Evolutionary conservation across 2,329 filamentous ascomycete genomes (phyloP), one percentile per base, ranked within the genome.

Genomic region (Arthroderma uncinatum): DNA sequence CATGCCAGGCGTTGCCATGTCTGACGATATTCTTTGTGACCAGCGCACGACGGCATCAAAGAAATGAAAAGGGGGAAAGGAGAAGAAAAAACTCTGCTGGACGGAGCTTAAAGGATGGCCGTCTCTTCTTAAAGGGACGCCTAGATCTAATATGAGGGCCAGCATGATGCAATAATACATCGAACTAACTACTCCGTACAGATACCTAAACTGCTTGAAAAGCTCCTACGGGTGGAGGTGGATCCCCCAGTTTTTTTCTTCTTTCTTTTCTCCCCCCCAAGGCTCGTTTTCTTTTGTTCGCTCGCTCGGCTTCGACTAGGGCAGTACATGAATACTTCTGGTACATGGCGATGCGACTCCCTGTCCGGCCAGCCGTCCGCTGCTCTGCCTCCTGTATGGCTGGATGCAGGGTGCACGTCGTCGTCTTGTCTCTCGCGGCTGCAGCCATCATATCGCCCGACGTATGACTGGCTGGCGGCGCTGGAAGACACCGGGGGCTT

Each of bases 401-500:
- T 50, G 47, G 47, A 30, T 50, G 47, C 47, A 50, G 47, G 47
- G 47, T 30, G 47, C 47, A 28, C 25, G n/a, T 30, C 47, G 33
- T 50, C 25, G 47, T 33, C 28, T 19, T 50, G 23, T 50, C 25
- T 50, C 40, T 47, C 28, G 47, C 47, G 47, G 47, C 28, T 50
- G 47, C 47, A 50, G 47, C 33, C 47, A n/a, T 50, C 25, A 34
- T 30, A 50, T 50, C 47, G 28, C 28, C 47, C 47, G 47, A 7
- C 47, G n/a, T 9, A 30, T 33, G 47, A 50, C 47, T 50, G 47
- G 47, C 47, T 50, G 25, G 14, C 25, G 47, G 16, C 23, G 25
- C 33, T 33, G 47, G 40, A 25, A 33, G n/a, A 12, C 28, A 12
- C 47, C 47, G 47, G 47, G 28, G 44, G 47, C 28, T 33, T n/a